phyloP scores from a whole-genome alignment of 306 rosid species.

The Senna tora region DNA sequence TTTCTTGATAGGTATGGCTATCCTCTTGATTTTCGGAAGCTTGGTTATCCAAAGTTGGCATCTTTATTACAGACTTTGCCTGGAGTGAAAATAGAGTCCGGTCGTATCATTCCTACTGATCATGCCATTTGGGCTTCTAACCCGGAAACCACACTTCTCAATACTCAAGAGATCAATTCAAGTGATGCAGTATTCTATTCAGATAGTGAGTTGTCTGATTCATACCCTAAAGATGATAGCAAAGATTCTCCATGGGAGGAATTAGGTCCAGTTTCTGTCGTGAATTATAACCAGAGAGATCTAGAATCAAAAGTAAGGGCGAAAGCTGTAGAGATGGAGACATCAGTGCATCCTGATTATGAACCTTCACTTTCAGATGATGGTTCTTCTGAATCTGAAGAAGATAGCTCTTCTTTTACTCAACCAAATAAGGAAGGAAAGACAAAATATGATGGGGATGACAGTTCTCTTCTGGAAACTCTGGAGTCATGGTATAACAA shows the following conservation, averaged over 20 bases:
- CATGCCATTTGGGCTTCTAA: conserved; percentile 37
- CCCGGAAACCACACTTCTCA: conserved; percentile 38
- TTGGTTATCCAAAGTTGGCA: conserved; percentile 66
- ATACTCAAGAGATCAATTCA: conserved; percentile 35
- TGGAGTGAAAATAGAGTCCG: conserved; percentile 57
- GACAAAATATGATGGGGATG: conserved; percentile 41
- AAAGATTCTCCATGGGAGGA: conserved; percentile 67
- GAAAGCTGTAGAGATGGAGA: too few relatives aligned
- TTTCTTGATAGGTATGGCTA: conserved; percentile 62
- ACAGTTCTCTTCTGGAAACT: conserved; percentile 57
- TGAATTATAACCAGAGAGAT: conserved; percentile 32
- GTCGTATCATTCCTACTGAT: conserved; percentile 45
- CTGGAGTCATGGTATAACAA: conserved; percentile 58
- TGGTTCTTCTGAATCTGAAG: conserved; percentile 73
- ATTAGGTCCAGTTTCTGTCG: conserved; percentile 63
- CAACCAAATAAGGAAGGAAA: conserved; percentile 39
- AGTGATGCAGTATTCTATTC: conserved; percentile 35
- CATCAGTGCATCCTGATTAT: conserved; percentile 41
- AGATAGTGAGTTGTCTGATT: conserved; percentile 51
- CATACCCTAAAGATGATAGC: conserved; percentile 45
- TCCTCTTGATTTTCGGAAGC: conserved; percentile 56
- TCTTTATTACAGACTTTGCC: conserved; percentile 61
- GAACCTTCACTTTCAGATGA: conserved; percentile 58
- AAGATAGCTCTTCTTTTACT: conserved; percentile 39
- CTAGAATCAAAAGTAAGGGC: conserved; percentile 35